Percentiles rank a stretch among this genome's conserved stretches.
Conservation (phyloP, 2,329 filamentous ascomycete species). For the Beauveria scarabaeidicola region DNA sequence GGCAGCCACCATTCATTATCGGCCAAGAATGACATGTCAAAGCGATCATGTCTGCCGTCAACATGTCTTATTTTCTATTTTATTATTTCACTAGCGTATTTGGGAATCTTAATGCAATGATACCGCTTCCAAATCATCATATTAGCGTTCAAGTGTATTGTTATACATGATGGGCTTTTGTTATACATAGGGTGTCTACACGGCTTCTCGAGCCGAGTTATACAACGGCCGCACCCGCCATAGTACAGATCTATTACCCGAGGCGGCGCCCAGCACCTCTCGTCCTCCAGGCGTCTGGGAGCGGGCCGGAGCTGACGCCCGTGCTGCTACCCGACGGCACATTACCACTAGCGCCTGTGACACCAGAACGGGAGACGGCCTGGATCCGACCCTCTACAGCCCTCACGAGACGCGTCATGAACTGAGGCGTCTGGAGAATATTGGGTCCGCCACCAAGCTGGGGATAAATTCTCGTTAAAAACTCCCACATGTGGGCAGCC, state of each 20-base stretch:
- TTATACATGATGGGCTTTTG: background rate
- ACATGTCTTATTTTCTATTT: background rate
- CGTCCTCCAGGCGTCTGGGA: slow-evolving; percentile 56
- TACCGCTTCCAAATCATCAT: background rate
- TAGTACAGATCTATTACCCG: slow-evolving; percentile 29
- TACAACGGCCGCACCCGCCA: background rate
- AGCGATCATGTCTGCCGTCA: background rate
- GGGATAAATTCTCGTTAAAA: slow-evolving; percentile 79
- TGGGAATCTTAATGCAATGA: background rate
- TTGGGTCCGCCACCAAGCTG: slow-evolving; percentile 79
- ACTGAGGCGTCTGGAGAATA: slow-evolving; percentile 62
- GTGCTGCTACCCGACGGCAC: background rate
- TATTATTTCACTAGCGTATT: background rate
- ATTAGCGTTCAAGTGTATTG: background rate
- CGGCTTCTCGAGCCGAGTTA: background rate
- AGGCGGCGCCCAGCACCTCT: slow-evolving; percentile 55
- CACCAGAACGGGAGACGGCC: background rate
- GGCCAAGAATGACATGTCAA: background rate
- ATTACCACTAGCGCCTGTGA: background rate
- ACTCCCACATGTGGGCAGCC: slow-evolving; percentile 85
- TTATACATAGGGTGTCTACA: background rate
- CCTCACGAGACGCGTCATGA: slow-evolving; percentile 60
- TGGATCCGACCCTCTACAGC: slow-evolving; percentile 18
- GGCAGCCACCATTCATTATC: background rate
- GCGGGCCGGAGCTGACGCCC: slow-evolving; percentile 31